These are phyloP conservation scores for Phytophthora cajani DNA, from an alignment of 352 stramenopile species.

Conservation along the genomic window DNA sequence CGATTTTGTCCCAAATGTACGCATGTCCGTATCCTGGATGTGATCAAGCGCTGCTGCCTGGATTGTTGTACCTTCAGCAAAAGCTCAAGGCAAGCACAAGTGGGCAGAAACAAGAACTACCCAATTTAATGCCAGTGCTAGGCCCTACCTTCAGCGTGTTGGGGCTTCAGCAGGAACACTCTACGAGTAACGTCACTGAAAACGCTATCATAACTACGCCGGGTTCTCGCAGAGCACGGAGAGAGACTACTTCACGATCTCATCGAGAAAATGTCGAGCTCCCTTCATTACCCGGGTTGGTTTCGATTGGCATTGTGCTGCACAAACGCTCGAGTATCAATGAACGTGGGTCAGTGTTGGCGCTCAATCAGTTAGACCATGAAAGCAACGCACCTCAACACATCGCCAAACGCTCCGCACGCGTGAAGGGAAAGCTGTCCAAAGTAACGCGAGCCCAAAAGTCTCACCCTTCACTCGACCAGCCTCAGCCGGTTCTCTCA, in stretches of 20 bases:
- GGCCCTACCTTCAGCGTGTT: slow-evolving; percentile 21
- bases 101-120: slow-evolving; percentile 2
- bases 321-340: not conserved
- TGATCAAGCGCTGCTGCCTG: slow-evolving; percentile 64
- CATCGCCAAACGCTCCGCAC: not conserved
- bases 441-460: slow-evolving; percentile 3
- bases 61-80: slow-evolving; percentile 49
- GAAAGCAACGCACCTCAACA: slow-evolving; percentile 3
- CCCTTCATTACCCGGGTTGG: slow-evolving; percentile 9
- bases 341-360: not conserved
- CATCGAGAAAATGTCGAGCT: slow-evolving; percentile 2
- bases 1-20: slow-evolving; percentile 70
- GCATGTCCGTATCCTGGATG: slow-evolving; percentile 58
- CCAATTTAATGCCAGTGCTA: slow-evolving; percentile 2
- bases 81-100: slow-evolving; percentile 17
- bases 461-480: slow-evolving; percentile 14
- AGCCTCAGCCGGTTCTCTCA: slow-evolving; percentile 3
- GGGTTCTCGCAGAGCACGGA: not conserved
- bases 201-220: not conserved
- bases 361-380: slow-evolving; percentile 21
- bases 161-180: slow-evolving; percentile 26
- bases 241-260: not conserved
- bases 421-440: slow-evolving; percentile 8
- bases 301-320: slow-evolving; percentile 14
- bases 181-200: slow-evolving; percentile 1